phyloP scores from a whole-genome alignment of 2,329 filamentous ascomycete genomes.

The Colletotrichum zoysiae region DNA sequence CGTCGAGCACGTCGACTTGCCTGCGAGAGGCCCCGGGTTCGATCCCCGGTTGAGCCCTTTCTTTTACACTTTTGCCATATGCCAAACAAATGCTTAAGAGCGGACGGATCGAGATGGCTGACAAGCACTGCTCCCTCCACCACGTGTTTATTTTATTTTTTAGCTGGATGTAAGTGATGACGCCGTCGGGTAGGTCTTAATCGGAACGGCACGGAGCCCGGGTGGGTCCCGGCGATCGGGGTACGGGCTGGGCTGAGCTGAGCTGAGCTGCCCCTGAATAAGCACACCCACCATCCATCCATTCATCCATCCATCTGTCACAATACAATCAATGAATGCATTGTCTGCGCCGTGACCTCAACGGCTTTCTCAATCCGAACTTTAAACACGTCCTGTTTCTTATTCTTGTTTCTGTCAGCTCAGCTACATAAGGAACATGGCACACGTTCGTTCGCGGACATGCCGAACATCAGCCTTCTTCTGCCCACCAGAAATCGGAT shows the following conservation, averaged over 20 bases:
- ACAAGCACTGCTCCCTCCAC: not conserved
- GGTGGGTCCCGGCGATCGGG: not conserved
- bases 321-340: not conserved
- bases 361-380: not conserved
- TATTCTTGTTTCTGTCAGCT: not conserved
- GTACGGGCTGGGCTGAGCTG: no score
- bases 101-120: no score
- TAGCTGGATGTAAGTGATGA: no score
- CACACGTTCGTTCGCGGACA: not conserved
- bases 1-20: not conserved
- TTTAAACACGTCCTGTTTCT: not conserved
- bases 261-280: not conserved
- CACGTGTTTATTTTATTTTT: not conserved
- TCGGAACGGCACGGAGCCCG: not conserved
- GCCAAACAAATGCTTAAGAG: no score
- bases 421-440: not conserved
- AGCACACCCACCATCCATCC: not conserved
- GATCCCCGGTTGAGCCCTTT: conserved; percentile 48
- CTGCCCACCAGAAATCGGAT: conserved; percentile 1
- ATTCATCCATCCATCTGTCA: no score
- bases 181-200: not conserved
- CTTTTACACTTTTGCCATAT: conserved; percentile 6
- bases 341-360: not conserved
- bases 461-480: not conserved
- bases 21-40: conserved; percentile 53